Percentiles rank a stretch among this genome's conserved stretches.
phyloP scores from a whole-genome alignment of 2,329 filamentous ascomycete species.

The Exophiala lecanii-corni region DNA sequence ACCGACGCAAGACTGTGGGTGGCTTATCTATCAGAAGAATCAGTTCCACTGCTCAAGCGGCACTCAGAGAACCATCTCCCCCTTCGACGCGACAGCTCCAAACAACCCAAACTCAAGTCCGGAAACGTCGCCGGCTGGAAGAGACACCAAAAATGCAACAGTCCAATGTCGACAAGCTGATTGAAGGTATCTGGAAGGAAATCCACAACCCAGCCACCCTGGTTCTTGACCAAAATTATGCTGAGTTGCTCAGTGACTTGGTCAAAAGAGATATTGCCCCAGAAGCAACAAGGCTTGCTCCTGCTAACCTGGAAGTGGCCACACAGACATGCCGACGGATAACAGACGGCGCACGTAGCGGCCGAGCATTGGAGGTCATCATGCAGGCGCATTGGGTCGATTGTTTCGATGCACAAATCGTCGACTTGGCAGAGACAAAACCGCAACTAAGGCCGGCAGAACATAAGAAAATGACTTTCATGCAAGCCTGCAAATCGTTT shows the following conservation, averaged over 20 bases:
- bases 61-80: neutral
- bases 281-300: neutral
- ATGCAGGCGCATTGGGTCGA: slow-evolving; percentile 56
- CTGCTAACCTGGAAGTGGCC: slow-evolving; percentile 10
- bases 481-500: slow-evolving; percentile 51
- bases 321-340: slow-evolving; percentile 8
- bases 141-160: slow-evolving; percentile 41
- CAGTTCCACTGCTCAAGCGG: slow-evolving; percentile 7
- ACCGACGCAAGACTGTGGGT: neutral
- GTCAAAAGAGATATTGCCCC: slow-evolving; percentile 6
- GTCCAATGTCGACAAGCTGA: slow-evolving; percentile 46
- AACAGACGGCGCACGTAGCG: slow-evolving; percentile 45
- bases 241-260: neutral
- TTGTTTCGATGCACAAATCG: slow-evolving; percentile 50
- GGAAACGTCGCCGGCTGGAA: slow-evolving; percentile 5
- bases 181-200: slow-evolving; percentile 48
- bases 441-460: slow-evolving; percentile 43
- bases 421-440: slow-evolving; percentile 36
- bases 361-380: slow-evolving; percentile 55
- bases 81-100: slow-evolving; percentile 1
- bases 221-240: slow-evolving; percentile 2
- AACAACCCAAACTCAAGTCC: slow-evolving; percentile 1
- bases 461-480: slow-evolving; percentile 48
- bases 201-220: slow-evolving; percentile 31
- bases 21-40: neutral